Base-by-base conservation (phyloP, 139 green algal genomes). In the Micractinium sp. region DNA sequence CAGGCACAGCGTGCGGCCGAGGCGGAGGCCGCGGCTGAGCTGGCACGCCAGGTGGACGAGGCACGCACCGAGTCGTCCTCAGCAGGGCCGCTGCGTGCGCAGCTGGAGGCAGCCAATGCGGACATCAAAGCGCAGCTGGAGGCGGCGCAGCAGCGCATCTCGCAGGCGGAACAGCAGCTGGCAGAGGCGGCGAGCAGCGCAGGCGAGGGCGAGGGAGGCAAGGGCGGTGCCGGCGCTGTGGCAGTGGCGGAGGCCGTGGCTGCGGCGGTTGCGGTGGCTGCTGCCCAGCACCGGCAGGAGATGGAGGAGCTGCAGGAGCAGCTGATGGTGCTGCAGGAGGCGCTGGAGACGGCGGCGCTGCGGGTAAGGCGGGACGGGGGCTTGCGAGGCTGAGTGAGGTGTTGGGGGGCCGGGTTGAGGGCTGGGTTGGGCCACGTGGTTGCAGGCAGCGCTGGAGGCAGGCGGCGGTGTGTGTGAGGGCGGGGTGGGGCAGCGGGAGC, bases 51-150 rank as follows among this genome's bases (percentile, higher is more conserved):
- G 29, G 80, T 14, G 31, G 80, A 25, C 1, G 53, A 73, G 80
- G 78, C 78, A 19, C 22, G 27, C 18, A 41, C 12, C 22, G 63
- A 3, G 76, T 33, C 33, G 3, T 79, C 47, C 15, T n/a, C 83
- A 0, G 25, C 82, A 15, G 82, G 14, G 23, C 66, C 69, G 20
- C 56, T 73, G 19, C 71, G 47, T 20, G 33, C 66, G 9, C 69
- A 90, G 47, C 87, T 87, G 41, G 87, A 90, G 82, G 76, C 67
- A 38, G 69, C 41, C 33, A 87, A 77, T 74, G 76, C 87, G 0
- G 73, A 85, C 35, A 71, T 84, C 36, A 81, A 23, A 78, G 79
- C 61, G 0, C 79, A 90, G 87, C 73, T 90, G 60, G 60, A 81
- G 81, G 87, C 82, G 14, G 82, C 82, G 27, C 73, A 90, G 76